Conservation (phyloP, 345 rosid species). For the Aurinia saxatilis region DNA sequence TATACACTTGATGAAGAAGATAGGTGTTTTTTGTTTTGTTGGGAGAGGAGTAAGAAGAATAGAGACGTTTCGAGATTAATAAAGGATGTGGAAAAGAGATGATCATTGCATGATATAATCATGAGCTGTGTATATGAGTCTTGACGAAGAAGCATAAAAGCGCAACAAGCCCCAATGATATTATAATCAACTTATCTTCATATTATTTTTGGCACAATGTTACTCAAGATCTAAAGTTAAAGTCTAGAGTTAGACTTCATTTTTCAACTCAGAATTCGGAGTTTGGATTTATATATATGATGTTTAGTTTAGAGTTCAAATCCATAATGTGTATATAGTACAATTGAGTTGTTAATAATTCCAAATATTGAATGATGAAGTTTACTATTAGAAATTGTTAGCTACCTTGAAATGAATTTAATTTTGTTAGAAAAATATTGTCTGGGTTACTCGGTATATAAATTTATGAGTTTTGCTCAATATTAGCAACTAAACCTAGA, state of each 20-base stretch:
- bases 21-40: conserved; percentile 3
- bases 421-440: not conserved
- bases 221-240: not conserved
- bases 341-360: not conserved
- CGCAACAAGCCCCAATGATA: conserved; percentile 15
- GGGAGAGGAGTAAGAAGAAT: conserved; percentile 13
- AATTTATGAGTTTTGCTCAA: not conserved
- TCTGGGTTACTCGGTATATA: too few relatives aligned
- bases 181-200: conserved; percentile 3
- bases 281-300: not conserved
- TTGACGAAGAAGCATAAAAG: conserved; percentile 56
- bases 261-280: not conserved
- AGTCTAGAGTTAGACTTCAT: not conserved
- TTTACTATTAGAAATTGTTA: not conserved
- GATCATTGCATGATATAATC: conserved; percentile 29
- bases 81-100: conserved; percentile 21
- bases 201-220: not conserved
- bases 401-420: not conserved
- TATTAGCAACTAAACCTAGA: not conserved
- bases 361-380: not conserved
- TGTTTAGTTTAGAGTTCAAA: not conserved
- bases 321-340: not conserved
- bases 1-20: conserved; percentile 20
- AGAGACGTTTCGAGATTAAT: conserved; percentile 21
- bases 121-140: conserved; percentile 48